phyloP scores from a whole-genome alignment of 192 early-diverging fungal species.

The Paraglomus occultum region DNA sequence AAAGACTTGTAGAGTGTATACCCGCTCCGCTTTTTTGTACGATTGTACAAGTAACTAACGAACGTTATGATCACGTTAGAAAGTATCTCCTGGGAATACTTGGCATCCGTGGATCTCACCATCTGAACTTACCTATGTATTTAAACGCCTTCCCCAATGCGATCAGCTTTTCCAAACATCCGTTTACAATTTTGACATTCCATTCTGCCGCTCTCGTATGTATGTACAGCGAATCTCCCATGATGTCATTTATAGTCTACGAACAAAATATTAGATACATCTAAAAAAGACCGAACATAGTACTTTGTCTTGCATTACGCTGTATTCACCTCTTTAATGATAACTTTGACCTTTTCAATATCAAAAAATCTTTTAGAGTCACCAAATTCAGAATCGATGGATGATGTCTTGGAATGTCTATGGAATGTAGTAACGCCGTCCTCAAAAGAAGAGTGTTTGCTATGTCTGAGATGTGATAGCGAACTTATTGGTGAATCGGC shows the following conservation, averaged over 20 bases:
- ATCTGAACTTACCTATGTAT: conserved; percentile 61
- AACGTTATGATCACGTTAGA: not conserved
- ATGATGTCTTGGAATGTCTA: too few species aligned
- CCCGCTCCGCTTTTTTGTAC: conserved; percentile 84
- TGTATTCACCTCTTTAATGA: conserved; percentile 58
- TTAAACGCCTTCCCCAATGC: conserved; percentile 74
- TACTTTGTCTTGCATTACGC: not conserved
- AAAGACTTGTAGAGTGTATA: conserved; percentile 68
- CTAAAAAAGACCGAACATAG: not conserved
- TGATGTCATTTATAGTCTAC: conserved; percentile 61
- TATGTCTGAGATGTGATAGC: too few species aligned
- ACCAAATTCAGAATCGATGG: too few species aligned
- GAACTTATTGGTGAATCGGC: too few species aligned
- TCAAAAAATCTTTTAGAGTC: conserved; percentile 57
- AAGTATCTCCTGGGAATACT: not conserved
- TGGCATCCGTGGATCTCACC: not conserved
- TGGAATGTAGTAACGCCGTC: too few species aligned
- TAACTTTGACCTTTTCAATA: conserved; percentile 59
- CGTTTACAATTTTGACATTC: conserved; percentile 72
- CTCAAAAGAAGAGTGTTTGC: too few species aligned
- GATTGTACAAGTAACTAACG: conserved; percentile 70
- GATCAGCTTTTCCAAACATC: conserved; percentile 61
- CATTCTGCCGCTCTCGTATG: conserved; percentile 74
- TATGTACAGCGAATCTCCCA: conserved; percentile 69
- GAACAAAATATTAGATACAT: not conserved